Percentiles rank a stretch among this genome's conserved stretches.
These are phyloP conservation scores for Entamoeba histolytica DNA, from an alignment of 208 protist species.

Conservation along the genomic window DNA sequence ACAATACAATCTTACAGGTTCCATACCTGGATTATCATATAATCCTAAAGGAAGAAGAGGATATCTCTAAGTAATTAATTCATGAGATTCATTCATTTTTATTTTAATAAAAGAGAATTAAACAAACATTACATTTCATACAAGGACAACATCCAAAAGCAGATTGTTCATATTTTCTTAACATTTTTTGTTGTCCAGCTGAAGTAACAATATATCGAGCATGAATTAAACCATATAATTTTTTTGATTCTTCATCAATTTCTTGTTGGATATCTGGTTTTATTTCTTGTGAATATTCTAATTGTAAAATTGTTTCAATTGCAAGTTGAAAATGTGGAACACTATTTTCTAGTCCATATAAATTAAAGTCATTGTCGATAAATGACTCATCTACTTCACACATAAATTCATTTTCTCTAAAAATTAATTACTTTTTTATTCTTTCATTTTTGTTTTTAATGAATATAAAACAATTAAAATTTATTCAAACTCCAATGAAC, in stretches of 20 bases:
- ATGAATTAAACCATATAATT: conserved; percentile 7
- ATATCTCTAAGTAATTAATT: background rate
- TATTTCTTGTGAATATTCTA: background rate
- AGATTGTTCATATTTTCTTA: background rate
- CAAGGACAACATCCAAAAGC: conserved; percentile 3
- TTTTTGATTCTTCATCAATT: background rate
- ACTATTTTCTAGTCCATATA: background rate
- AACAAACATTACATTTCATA: background rate
- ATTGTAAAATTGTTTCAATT: background rate
- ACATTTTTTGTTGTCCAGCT: background rate
- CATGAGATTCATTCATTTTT: background rate
- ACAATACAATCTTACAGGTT: background rate
- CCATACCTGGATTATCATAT: background rate
- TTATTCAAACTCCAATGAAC: too few relatives aligned
- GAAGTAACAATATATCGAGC: conserved; percentile 4
- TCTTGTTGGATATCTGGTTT: background rate
- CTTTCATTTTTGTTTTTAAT: too few relatives aligned
- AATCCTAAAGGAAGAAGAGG: background rate
- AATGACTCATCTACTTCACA: conserved; percentile 6
- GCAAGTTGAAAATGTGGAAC: background rate
- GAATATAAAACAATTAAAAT: too few relatives aligned
- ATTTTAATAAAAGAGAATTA: background rate
- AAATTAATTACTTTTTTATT: background rate
- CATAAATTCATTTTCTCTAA: conserved; percentile 7
- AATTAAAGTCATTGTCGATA: conserved; percentile 3